Evolutionary conservation across 306 rosid species (phyloP).

Genomic region (Citrullus mucosospermus): DNA sequence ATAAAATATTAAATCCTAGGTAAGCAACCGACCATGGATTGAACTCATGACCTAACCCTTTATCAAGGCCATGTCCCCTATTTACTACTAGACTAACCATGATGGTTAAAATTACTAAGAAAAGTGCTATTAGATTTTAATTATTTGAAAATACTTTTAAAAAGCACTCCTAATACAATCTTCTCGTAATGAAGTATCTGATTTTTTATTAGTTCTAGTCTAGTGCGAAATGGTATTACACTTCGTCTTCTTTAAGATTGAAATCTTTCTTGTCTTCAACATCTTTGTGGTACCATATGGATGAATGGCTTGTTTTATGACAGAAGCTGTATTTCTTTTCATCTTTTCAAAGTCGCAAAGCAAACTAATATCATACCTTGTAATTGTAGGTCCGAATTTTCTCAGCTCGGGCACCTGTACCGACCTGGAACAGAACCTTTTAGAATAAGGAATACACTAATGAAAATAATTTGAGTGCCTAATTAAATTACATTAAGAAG

Average conservation of each 20-base stretch:
- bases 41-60: too few relatives aligned
- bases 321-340: neutral
- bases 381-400: constrained; percentile 85
- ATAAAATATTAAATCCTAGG: too few relatives aligned
- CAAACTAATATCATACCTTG: constrained; percentile 40
- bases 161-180: neutral
- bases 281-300: neutral
- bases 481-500: neutral
- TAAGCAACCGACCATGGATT: too few relatives aligned
- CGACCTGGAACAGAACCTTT: constrained; percentile 49
- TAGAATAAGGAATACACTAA: constrained; percentile 2
- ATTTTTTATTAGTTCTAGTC: neutral
- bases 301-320: neutral
- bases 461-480: neutral
- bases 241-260: neutral
- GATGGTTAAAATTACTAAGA: too few relatives aligned
- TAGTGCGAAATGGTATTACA: neutral
- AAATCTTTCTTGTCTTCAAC: constrained; percentile 4
- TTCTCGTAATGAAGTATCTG: neutral
- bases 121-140: neutral
- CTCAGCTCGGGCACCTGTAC: constrained; percentile 94
- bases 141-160: neutral
- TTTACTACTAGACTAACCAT: too few relatives aligned
- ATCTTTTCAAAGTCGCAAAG: neutral
- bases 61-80: too few relatives aligned